These are phyloP conservation scores for Barnettozyma sp. DNA, from an alignment of 805 yeast species.

Conservation along the genomic window DNA sequence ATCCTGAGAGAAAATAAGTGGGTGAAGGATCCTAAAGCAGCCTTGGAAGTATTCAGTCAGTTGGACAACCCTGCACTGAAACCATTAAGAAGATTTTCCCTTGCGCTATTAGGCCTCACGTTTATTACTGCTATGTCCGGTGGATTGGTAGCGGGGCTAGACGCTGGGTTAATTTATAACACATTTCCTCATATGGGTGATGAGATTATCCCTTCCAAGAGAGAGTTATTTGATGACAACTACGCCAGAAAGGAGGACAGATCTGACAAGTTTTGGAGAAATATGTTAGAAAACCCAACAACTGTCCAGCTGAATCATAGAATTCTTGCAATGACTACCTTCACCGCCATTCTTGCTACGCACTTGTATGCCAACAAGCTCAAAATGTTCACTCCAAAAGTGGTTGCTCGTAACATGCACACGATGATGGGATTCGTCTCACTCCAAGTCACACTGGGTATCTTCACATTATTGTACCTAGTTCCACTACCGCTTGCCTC, in stretches of 20 bases:
- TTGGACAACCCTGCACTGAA: constrained; percentile 56
- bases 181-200: constrained; percentile 97
- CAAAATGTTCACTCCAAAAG: constrained; percentile 49
- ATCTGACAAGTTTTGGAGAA: constrained; percentile 85
- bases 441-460: constrained; percentile 81
- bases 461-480: constrained; percentile 73
- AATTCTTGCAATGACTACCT: constrained; percentile 74
- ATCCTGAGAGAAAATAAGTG: constrained; percentile 69
- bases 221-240: constrained; percentile 70
- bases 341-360: constrained; percentile 58
- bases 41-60: constrained; percentile 46
- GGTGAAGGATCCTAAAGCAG: constrained; percentile 55
- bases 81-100: constrained; percentile 48
- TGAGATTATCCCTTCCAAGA: constrained; percentile 60
- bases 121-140: constrained; percentile 95
- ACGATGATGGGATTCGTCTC: constrained; percentile 77
- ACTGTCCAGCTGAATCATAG: constrained; percentile 93
- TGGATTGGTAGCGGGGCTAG: constrained; percentile 96
- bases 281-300: constrained; percentile 88
- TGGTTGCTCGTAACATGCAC: constrained; percentile 50
- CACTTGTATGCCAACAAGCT: constrained; percentile 60
- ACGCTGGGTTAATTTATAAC: constrained; percentile 94
- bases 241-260: constrained; percentile 61
- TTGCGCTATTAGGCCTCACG: constrained; percentile 57
- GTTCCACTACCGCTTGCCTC: constrained; percentile 94